These are phyloP conservation scores for Aegilops bicornis DNA, from an alignment of 176 grass and related monocot species.

Conservation along the genomic window DNA sequence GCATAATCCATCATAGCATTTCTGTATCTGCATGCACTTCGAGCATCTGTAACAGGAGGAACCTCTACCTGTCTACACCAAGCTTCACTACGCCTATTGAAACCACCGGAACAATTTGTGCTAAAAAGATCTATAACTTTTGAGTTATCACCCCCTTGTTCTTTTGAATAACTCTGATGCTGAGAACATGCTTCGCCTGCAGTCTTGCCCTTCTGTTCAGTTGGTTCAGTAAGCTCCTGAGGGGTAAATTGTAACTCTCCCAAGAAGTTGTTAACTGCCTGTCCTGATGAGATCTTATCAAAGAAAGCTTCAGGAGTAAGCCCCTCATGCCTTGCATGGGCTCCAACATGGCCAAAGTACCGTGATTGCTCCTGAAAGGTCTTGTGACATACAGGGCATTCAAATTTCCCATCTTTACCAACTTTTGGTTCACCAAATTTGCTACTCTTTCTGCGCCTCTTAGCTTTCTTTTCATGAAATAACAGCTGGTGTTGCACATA, in stretches of 20 bases:
- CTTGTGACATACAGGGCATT: conserved; percentile 78
- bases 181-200: conserved; percentile 13
- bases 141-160: conserved; percentile 28
- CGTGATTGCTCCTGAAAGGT: conserved; percentile 64
- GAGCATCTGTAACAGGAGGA: conserved; percentile 13
- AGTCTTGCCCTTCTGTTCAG: conserved; percentile 23
- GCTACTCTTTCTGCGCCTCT: conserved; percentile 52
- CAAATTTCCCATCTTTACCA: conserved; percentile 78
- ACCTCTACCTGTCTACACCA: conserved; percentile 25
- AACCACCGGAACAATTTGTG: conserved; percentile 28
- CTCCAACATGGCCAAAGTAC: conserved; percentile 69
- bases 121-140: conserved; percentile 30
- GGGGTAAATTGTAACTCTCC: conserved; percentile 30
- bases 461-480: conserved; percentile 56
- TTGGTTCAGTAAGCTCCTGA: conserved; percentile 30
- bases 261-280: conserved; percentile 25
- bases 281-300: conserved; percentile 30
- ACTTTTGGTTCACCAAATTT: conserved; percentile 51
- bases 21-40: conserved; percentile 22
- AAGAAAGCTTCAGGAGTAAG: conserved; percentile 55
- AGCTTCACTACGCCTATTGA: conserved; percentile 32
- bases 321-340: conserved; percentile 74
- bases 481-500: conserved; percentile 60
- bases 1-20: conserved; percentile 22
- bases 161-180: conserved; percentile 33